Evolutionary conservation across 2,329 filamentous ascomycete species (phyloP).

Genomic region (Talaromyces sp.): DNA sequence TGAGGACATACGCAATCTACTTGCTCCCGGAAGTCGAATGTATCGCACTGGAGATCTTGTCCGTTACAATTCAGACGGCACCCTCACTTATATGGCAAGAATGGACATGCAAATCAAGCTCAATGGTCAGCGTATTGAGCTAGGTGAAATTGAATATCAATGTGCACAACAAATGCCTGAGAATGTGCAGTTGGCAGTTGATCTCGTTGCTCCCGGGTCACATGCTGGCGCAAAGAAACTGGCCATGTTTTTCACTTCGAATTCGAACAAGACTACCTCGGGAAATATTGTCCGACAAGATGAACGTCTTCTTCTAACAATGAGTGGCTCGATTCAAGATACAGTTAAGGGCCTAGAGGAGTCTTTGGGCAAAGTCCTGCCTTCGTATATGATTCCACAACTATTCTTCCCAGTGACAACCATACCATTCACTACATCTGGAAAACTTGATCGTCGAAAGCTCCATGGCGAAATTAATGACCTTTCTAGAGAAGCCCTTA

Average conservation of each 20-base stretch:
- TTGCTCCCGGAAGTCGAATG: constrained; percentile 15
- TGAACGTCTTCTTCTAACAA: constrained; percentile 23
- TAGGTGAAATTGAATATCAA: constrained; percentile 38
- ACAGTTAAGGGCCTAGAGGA: constrained; percentile 22
- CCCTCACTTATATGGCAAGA: constrained; percentile 25
- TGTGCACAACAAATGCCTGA: constrained; percentile 20
- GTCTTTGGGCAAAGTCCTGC: constrained; percentile 19
- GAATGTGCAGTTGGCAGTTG: constrained; percentile 40
- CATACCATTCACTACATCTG: constrained; percentile 11
- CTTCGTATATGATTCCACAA: constrained; percentile 12
- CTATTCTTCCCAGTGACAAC: constrained; percentile 8
- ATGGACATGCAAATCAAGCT: constrained; percentile 40
- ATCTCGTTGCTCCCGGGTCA: constrained; percentile 33
- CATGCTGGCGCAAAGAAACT: constrained; percentile 27
- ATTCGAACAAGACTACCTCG: constrained; percentile 5
- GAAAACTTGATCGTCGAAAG: constrained; percentile 12
- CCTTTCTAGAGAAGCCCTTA: constrained; percentile 29
- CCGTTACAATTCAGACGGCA: constrained; percentile 34
- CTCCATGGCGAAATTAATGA: constrained; percentile 26
- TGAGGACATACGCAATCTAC: constrained; percentile 15
- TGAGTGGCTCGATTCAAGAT: constrained; percentile 20
- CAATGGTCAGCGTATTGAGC: constrained; percentile 40
- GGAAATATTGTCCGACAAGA: constrained; percentile 1
- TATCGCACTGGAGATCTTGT: constrained; percentile 34
- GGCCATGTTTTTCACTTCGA: constrained; percentile 30